Evolutionary conservation across 257 asterid species (phyloP), one percentile per base, ranked within the genome.

Genomic region (Phtheirospermum japonicum): DNA sequence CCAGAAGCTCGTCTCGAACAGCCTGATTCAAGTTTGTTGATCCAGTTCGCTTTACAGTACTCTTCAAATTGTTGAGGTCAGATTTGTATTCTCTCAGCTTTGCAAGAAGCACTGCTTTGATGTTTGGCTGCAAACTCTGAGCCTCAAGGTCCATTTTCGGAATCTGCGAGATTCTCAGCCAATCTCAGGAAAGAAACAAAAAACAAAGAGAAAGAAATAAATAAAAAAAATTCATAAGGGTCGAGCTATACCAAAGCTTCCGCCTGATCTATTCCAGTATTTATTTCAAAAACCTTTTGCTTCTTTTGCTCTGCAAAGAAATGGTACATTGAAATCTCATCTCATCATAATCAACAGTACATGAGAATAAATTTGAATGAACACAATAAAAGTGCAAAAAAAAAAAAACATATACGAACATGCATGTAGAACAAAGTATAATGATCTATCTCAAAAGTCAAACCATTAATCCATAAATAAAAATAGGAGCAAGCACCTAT

Each of bases 61-160:
- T 80, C 71, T 89, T 86, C 84, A 89, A 72, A 75, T 73, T 84
- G 84, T 82, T 86, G 34, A 89, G 83, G 64, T 89, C 95, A 54
- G 97, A 84, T 65, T 82, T 89, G 56, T 86, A 89, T 65, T 86
- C 95, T 68, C 97, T 82, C 71, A 89, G 83, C 76, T 84, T 84
- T 28, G 83, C 97, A 56, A 89, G 95, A 43, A 86, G 95, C 69
- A 82, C 85, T 5, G 86, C 95, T 80, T 72, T 89, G 8, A 82
- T 67, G 57, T 76, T 89, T 55, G 95, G 95, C 69, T 83, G 95
- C 79, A 86, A 79, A 48, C 75, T 69, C 56, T 94, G 90, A 23
- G 95, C 97, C 81, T 89, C 95, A 31, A 86, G 74, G 76, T 89
- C 97, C 97, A 89, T 89, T 73, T 84, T 86, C 51, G 85, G 74